Evolutionary conservation across 2,329 filamentous ascomycete species (phyloP), one percentile per base, ranked within the genome.

Genomic region (Claviceps sorghi): DNA sequence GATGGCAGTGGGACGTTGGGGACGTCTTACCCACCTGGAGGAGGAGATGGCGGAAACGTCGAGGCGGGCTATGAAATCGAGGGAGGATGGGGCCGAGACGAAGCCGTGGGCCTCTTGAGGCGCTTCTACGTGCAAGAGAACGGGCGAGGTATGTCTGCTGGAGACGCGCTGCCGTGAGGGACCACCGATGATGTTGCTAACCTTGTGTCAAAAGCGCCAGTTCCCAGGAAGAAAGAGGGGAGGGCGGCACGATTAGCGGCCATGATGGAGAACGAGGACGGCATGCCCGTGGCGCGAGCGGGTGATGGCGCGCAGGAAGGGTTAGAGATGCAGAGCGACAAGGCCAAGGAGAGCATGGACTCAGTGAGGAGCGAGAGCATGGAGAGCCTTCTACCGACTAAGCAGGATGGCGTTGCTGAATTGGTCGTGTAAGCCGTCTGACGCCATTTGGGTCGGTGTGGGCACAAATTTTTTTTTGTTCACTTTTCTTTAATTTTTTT

Each of bases 91-190:
- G 88, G 88, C 61, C 80, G 88, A 47, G 87, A 95, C 62, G 91
- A 97, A 64, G 91, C 93, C 4, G 94, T 98, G 55, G 90, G 91
- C 67, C 70, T 98, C 58, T 74, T 98, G 58, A 79, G 94, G 57
- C 83, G 91, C 54, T 98, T 98, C 68, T 98, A 98, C 66, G 87
- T 98, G 34, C 93, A 98, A 69, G 90, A 98, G 69, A 98, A 98
- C 68, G 88, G 87, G 57, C 86, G 93, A 75, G 88, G 86, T 87
- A 71, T 60, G 73, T 62, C 30, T 45, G 29, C 21, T 29, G 34
- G 38, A 44, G 44, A 10, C n/a, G 10, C 11, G 26, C 3, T 46
- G 29, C 6, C 3, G 44, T 32, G 17, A 26, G 4, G n/a, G 10
- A 47, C 17, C 26, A 22, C n/a, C 13, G 26, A 11, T 19, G 15